phyloP scores from a whole-genome alignment of 495 filamentous ascomycete genomes.

The Aspergillus ostianus region DNA sequence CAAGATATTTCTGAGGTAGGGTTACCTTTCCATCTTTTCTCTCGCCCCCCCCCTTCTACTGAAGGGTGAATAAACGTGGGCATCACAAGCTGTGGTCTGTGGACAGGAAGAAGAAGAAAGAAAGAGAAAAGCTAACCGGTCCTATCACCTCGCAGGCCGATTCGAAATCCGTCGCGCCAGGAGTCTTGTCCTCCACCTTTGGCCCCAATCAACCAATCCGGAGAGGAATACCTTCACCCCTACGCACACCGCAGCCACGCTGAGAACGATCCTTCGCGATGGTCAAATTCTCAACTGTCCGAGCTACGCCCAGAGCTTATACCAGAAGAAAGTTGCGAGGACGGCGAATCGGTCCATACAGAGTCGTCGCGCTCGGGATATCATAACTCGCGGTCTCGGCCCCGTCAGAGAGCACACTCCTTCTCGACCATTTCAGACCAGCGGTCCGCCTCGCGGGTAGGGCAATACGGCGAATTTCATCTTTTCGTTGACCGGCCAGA shows the following conservation, averaged over 20 bases:
- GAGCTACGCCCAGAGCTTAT: slow-evolving; percentile 38
- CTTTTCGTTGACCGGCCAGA: slow-evolving; percentile 80
- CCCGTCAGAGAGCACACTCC: slow-evolving; percentile 57
- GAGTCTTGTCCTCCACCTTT: slow-evolving; percentile 31
- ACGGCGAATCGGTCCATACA: slow-evolving; percentile 29
- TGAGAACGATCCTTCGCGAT: slow-evolving; percentile 36
- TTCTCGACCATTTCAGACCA: slow-evolving; percentile 61
- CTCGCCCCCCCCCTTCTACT: background rate
- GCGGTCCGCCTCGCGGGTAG: slow-evolving; percentile 31
- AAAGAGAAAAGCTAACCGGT: slow-evolving; percentile 25
- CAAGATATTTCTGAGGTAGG: slow-evolving; percentile 90
- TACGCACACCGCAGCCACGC: slow-evolving; percentile 18
- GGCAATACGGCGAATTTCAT: slow-evolving; percentile 63
- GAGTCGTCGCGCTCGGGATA: slow-evolving; percentile 29
- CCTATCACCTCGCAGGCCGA: slow-evolving; percentile 41
- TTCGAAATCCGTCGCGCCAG: slow-evolving; percentile 44
- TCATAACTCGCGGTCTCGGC: slow-evolving; percentile 22
- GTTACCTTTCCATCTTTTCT: slow-evolving; percentile 10
- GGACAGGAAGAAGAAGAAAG: background rate
- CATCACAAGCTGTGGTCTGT: slow-evolving; percentile 5
- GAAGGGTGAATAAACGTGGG: background rate
- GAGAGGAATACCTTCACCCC: slow-evolving; percentile 34
- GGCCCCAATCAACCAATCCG: slow-evolving; percentile 29
- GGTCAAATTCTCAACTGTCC: slow-evolving; percentile 49
- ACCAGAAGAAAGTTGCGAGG: slow-evolving; percentile 27